Evolutionary conservation across 495 filamentous ascomycete species (phyloP).

Genomic region (Xylaria flabelliformis): DNA sequence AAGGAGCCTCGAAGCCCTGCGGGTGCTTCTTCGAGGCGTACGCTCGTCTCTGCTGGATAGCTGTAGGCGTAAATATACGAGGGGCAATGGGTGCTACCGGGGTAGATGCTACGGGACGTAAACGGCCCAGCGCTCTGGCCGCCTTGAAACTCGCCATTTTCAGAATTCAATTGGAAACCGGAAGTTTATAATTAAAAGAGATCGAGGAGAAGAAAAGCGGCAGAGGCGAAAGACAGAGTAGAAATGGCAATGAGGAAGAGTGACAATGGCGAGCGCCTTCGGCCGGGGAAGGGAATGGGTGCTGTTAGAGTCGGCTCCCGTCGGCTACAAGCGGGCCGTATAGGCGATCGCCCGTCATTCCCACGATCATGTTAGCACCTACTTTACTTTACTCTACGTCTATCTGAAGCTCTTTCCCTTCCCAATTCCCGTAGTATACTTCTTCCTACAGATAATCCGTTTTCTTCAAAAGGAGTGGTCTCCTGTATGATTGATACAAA

Average conservation of each 20-base stretch:
- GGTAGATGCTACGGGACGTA: conserved; percentile 30
- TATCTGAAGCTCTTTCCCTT: not conserved
- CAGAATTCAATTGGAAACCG: conserved; percentile 7
- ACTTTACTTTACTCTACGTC: not conserved
- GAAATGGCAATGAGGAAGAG: not conserved
- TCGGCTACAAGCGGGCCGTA: conserved; percentile 47
- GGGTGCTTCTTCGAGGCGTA: conserved; percentile 86
- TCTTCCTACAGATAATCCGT: conserved; percentile 3
- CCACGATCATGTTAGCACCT: not conserved
- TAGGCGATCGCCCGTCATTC: conserved; percentile 11
- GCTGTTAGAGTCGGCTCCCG: conserved; percentile 35
- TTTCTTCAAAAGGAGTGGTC: not conserved
- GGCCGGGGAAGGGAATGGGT: not conserved
- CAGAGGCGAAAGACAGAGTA: conserved; percentile 2
- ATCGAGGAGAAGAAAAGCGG: not conserved
- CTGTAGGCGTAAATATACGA: conserved; percentile 25
- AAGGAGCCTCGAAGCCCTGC: conserved; percentile 77
- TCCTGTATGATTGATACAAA: conserved; percentile 27
- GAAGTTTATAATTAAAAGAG: conserved; percentile 2
- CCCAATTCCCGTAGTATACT: conserved; percentile 11
- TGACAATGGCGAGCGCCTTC: not conserved
- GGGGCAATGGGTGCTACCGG: conserved; percentile 21
- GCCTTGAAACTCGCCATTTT: conserved; percentile 41
- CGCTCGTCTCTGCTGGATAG: conserved; percentile 44
- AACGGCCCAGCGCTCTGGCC: conserved; percentile 41